These are phyloP conservation scores for Bertia moriformis DNA, from an alignment of 2,329 filamentous ascomycete genomes.

Conservation along the genomic window DNA sequence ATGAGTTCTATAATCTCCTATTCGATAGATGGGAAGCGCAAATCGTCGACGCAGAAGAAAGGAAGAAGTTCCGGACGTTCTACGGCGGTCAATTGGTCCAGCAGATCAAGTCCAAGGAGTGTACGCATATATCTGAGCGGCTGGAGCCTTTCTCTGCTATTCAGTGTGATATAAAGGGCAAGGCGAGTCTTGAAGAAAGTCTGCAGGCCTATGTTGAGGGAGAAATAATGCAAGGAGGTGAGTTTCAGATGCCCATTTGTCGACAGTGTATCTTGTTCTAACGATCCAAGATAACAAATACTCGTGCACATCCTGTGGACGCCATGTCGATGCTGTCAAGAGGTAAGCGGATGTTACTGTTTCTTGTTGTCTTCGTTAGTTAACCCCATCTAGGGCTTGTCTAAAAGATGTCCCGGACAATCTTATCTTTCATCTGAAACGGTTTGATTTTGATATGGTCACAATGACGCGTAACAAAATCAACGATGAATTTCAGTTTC, in stretches of 20 bases:
- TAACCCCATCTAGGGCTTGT: conserved; percentile 47
- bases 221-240: conserved; percentile 83
- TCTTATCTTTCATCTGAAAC: conserved; percentile 85
- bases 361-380: conserved; percentile 3
- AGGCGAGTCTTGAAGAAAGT: conserved; percentile 69
- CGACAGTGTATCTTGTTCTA: conserved; percentile 7
- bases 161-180: conserved; percentile 92
- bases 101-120: conserved; percentile 90
- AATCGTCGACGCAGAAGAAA: conserved; percentile 51
- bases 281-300: conserved; percentile 71
- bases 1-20: conserved; percentile 89
- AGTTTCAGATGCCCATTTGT: conserved; percentile 10
- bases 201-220: conserved; percentile 90
- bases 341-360: conserved; percentile 28
- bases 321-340: conserved; percentile 85
- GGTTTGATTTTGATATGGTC: conserved; percentile 68
- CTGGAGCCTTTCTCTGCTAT: conserved; percentile 87
- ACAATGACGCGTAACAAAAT: conserved; percentile 78
- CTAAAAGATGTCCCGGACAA: conserved; percentile 87
- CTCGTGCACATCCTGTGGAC: conserved; percentile 80
- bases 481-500: conserved; percentile 88
- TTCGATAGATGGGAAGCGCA: conserved; percentile 85
- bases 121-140: conserved; percentile 79
- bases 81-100: conserved; percentile 87
- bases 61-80: conserved; percentile 62